Evolutionary conservation across 352 stramenopile genomes (phyloP).

Genomic region (Phytophthora niederhauseri): DNA sequence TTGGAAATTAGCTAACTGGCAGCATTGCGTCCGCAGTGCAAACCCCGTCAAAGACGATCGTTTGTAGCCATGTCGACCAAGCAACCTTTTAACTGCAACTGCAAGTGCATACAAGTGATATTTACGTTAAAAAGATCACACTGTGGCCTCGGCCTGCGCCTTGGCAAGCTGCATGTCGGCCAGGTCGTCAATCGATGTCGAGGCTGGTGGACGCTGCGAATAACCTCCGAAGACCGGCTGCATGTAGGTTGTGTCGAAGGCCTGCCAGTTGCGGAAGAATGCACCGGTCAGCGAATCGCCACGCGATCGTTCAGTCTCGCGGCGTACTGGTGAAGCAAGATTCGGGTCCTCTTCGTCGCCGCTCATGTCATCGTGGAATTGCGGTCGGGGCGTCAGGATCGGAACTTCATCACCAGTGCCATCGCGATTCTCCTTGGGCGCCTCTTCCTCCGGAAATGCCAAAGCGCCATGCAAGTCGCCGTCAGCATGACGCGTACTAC

Average conservation of each 20-base stretch:
- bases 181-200: slow-evolving; percentile 30
- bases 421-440: slow-evolving; percentile 31
- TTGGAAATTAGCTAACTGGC: slow-evolving; percentile 20
- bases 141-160: slow-evolving; percentile 46
- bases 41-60: slow-evolving; percentile 23
- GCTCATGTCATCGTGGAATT: slow-evolving; percentile 68
- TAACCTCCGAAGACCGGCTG: slow-evolving; percentile 81
- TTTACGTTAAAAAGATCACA: slow-evolving; percentile 33
- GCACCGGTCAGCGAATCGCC: slow-evolving; percentile 57
- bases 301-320: slow-evolving; percentile 30
- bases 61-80: not conserved
- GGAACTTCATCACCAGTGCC: slow-evolving; percentile 39
- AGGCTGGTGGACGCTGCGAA: slow-evolving; percentile 33
- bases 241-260: slow-evolving; percentile 81
- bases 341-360: slow-evolving; percentile 51
- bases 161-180: slow-evolving; percentile 41
- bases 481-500: slow-evolving; percentile 59
- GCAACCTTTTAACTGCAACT: not conserved
- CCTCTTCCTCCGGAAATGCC: slow-evolving; percentile 40
- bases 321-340: slow-evolving; percentile 19
- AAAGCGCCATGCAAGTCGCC: slow-evolving; percentile 34
- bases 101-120: not conserved
- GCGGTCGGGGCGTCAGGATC: slow-evolving; percentile 66
- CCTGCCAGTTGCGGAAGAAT: slow-evolving; percentile 83
- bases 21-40: slow-evolving; percentile 23